Evolutionary conservation across 805 yeast species (phyloP).

Genomic region (Brettanomyces nanus): DNA sequence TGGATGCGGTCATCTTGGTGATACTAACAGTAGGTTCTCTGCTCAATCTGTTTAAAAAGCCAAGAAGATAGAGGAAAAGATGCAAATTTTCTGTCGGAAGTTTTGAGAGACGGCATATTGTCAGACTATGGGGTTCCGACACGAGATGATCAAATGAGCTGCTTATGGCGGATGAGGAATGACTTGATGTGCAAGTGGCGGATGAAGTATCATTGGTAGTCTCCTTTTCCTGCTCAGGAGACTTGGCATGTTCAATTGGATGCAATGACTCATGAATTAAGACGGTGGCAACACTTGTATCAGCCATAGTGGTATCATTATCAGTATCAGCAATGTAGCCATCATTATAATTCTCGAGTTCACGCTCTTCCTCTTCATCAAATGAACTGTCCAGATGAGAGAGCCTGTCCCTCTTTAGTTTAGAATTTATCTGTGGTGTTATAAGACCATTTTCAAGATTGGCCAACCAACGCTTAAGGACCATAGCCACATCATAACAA

Average conservation of each 20-base stretch:
- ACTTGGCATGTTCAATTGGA: not conserved
- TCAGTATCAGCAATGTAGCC: constrained; percentile 3
- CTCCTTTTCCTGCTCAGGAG: not conserved
- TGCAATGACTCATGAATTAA: not conserved
- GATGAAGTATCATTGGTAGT: not conserved
- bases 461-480: constrained; percentile 29
- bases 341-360: not conserved
- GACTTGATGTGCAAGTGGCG: not conserved
- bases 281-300: not conserved
- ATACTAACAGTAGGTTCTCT: constrained; percentile 16
- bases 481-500: constrained; percentile 29
- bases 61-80: constrained; percentile 22
- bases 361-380: not conserved
- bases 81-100: constrained; percentile 25
- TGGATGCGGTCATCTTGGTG: constrained; percentile 30
- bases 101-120: constrained; percentile 6
- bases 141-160: not conserved
- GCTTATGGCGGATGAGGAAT: not conserved
- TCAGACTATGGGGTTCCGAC: not conserved
- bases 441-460: constrained; percentile 24
- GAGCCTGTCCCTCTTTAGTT: constrained; percentile 14
- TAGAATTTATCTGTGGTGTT: constrained; percentile 16
- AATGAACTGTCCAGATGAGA: not conserved
- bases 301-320: not conserved
- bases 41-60: constrained; percentile 19